Base-by-base conservation (phyloP, 805 yeast genomes). In the Hanseniaspora thailandica region DNA sequence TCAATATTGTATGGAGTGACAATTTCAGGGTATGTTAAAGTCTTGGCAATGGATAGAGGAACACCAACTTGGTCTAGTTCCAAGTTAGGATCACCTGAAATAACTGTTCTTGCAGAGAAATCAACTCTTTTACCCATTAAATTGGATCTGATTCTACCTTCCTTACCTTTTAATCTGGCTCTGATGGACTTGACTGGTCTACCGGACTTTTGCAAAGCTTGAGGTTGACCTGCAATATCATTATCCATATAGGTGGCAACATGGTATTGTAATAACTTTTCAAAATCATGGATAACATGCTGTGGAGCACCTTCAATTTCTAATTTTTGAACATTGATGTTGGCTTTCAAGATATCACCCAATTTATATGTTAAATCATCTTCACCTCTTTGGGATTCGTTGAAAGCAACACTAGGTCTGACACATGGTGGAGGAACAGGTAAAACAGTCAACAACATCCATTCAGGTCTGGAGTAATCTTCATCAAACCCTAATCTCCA, bases 351-450 rank as follows among this genome's bases (percentile, higher is more conserved):
- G 49, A 93, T 89, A 76, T 93, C 99, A 8, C 97, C 97, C 59
- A 93, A 75, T 70, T 93, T 93, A 68, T 89, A 93, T 1, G 99
- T 93, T 70, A 93, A 82, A 76, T 93, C 99, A 78, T 93, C 99
- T 69, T 93, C 98, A 61, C 97, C 97, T 72, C 98, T 82, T 57
- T 95, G 96, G 10, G 97, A 86, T 66, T 93, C 98, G 60, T 93
- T 93, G 63, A 93, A 89, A 1, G 98, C 96, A 71, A 93, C 93
- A 23, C 96, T 86, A 10, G 99, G 99, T 69, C 99, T 83, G 33
- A 93, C 99, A 34, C 97, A 97, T 57, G 99, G 99, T 49, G 99
- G 99, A 43, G 99, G 99, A 19, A 93, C 98, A 1, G 99, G 98
- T 62, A 93, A 74, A n/a, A 93, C 97, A 1, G 97, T 88, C 60